Conservation (phyloP, 1,284 basidiomycete genomes). For the Boletus holoroseus region DNA sequence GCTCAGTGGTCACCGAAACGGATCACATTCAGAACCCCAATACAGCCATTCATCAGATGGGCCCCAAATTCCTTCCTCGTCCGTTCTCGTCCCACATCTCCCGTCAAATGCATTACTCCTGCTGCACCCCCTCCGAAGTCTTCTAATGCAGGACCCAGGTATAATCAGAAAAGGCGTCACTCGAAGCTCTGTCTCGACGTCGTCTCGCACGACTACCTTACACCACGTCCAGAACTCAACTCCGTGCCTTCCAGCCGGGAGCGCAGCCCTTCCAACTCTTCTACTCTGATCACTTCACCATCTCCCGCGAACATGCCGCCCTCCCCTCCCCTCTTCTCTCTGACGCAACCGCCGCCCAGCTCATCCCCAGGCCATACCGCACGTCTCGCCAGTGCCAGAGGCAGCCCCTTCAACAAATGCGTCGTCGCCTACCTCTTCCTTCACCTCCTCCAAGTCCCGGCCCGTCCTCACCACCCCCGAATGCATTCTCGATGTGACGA, state of each 20-base stretch:
- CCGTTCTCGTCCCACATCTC: slow-evolving; percentile 53
- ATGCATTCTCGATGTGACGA: slow-evolving; percentile 93
- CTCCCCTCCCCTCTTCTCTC: slow-evolving; percentile 61
- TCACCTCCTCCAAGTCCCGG: slow-evolving; percentile 64
- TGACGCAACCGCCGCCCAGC: slow-evolving; percentile 42
- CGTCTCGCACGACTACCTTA: slow-evolving; percentile 56
- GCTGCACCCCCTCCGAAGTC: slow-evolving; percentile 52
- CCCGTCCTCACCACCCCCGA: slow-evolving; percentile 83
- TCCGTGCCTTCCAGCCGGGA: slow-evolving; percentile 55
- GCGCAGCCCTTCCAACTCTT: slow-evolving; percentile 27
- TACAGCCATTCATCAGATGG: too few species aligned
- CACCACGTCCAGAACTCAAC: slow-evolving; percentile 56
- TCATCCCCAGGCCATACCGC: slow-evolving; percentile 69
- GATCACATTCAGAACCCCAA: too few species aligned
- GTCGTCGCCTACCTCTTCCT: slow-evolving; percentile 60
- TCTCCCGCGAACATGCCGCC: slow-evolving; percentile 53
- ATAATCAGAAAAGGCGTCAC: slow-evolving; percentile 71
- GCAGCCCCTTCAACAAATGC: slow-evolving; percentile 65
- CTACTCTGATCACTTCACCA: slow-evolving; percentile 69
- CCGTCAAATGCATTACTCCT: slow-evolving; percentile 52
- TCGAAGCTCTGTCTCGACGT: slow-evolving; percentile 72
- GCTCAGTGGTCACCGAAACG: too few species aligned
- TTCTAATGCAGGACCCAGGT: slow-evolving; percentile 58
- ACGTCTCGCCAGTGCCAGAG: slow-evolving; percentile 62
- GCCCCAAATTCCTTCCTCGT: slow-evolving; percentile 57